Evolutionary conservation across 305 asterid genomes (phyloP), one percentile per base, ranked within the genome.

Genomic region (Ilex paraguariensis): DNA sequence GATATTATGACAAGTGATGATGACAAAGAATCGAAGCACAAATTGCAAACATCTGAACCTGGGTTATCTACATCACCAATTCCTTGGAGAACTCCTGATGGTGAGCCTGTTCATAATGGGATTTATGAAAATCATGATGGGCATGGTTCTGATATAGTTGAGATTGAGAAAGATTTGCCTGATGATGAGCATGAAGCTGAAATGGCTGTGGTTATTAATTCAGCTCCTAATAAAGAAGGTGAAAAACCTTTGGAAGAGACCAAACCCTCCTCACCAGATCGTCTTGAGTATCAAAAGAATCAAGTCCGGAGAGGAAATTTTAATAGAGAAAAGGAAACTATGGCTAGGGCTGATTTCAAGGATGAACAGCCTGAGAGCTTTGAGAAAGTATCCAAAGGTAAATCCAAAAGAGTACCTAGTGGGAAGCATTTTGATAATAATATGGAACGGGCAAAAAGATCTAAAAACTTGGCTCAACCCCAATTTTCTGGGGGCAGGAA

Each of bases 1-100:
- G 91, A 94, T 79, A 88, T 94, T 76, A 87, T 88, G 93, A 66
- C 82, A 6, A 83, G 92, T 54, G 96, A 91, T 55, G 91, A 80
- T 68, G 88, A 86, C 65, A 77, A 78, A 63, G 90, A 81, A 65
- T 51, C 80, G 69, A 79, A 79, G 74, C 82, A 67, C 64, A 72
- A 68, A 51, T 54, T 77, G 73, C 90, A 46, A 66, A 72, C 81
- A 69, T 71, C 84, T 66, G 81, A 74, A 31, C 80, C 76, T 49
- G 61, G 70, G 71, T 66, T 79, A 39, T 44, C 75, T 16, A 82
- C 70, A 66, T 72, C 81, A 64, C 88, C 88, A 45, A 65, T 57
- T 67, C 80, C 56, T 40, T 79, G 70, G 80, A 71, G 75, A 71
- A 69, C 74, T 55, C 73, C 74, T 31, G 86, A 79, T 71, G 72